These are phyloP conservation scores for Xylaria sp. DNA, from an alignment of 495 filamentous ascomycete genomes.

Conservation along the genomic window DNA sequence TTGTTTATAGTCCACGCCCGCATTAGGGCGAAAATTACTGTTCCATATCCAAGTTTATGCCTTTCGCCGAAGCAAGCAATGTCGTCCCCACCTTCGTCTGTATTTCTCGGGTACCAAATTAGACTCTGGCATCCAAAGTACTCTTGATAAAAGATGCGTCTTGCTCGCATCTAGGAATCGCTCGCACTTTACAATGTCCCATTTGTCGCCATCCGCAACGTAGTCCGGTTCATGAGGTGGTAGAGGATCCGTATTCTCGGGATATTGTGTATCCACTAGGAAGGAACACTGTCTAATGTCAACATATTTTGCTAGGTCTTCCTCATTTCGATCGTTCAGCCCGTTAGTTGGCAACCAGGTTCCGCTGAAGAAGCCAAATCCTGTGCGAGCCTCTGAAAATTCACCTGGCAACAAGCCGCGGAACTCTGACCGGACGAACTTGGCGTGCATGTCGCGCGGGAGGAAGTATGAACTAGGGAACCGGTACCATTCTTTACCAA, in stretches of 20 bases:
- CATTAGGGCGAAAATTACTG: not conserved
- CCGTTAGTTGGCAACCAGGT: constrained; percentile 81
- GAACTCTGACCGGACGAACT: constrained; percentile 91
- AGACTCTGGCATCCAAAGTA: constrained; percentile 83
- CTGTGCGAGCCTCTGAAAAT: constrained; percentile 73
- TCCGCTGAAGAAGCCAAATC: constrained; percentile 71
- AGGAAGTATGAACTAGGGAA: constrained; percentile 94
- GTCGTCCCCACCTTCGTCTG: constrained; percentile 77
- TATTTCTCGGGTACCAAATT: constrained; percentile 71
- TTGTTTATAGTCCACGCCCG: not conserved
- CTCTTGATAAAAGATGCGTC: constrained; percentile 76
- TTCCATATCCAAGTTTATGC: constrained; percentile 29
- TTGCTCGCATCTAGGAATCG: constrained; percentile 80
- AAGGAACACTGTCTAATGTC: constrained; percentile 79
- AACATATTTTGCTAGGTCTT: constrained; percentile 87
- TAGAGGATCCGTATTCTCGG: constrained; percentile 50
- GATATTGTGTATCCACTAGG: constrained; percentile 86
- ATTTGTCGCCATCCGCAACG: constrained; percentile 68
- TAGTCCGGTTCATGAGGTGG: constrained; percentile 76
- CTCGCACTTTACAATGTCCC: constrained; percentile 77
- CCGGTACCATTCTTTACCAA: constrained; percentile 98
- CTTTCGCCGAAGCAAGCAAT: constrained; percentile 76
- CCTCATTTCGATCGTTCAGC: constrained; percentile 91
- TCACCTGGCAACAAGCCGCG: constrained; percentile 88
- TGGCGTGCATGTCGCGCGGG: constrained; percentile 77